phyloP scores from a whole-genome alignment of 441 rosid genomes.

The Biscutella laevigata region DNA sequence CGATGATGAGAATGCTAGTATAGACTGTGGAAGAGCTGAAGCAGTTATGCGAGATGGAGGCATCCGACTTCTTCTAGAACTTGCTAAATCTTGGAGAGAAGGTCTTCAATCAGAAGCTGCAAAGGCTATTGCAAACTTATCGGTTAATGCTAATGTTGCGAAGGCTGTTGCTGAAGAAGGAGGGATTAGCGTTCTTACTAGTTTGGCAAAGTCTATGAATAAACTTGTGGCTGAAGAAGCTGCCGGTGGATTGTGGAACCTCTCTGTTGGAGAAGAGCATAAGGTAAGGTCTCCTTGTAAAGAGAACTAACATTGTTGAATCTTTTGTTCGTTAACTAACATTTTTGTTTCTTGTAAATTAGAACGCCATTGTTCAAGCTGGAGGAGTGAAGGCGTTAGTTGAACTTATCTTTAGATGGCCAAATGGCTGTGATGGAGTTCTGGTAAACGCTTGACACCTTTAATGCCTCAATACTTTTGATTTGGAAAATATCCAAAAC shows the following conservation, averaged over 20 bases:
- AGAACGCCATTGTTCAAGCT: slow-evolving; percentile 92
- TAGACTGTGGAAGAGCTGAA: slow-evolving; percentile 89
- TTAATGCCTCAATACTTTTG: background rate
- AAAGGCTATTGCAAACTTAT: slow-evolving; percentile 95
- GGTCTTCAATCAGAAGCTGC: slow-evolving; percentile 97
- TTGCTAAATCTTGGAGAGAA: slow-evolving; percentile 94
- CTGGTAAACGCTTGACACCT: slow-evolving; percentile 37
- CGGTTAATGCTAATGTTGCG: slow-evolving; percentile 84
- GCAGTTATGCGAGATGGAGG: slow-evolving; percentile 92
- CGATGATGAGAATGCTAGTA: slow-evolving; percentile 91
- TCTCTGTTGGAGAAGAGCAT: slow-evolving; percentile 99
- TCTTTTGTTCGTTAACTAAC: slow-evolving; percentile 3
- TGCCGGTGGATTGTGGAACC: slow-evolving; percentile 99
- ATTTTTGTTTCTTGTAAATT: background rate
- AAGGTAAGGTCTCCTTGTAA: too few relatives aligned
- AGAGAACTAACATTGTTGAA: too few relatives aligned
- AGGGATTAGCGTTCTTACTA: slow-evolving; percentile 67
- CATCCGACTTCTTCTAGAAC: slow-evolving; percentile 68
- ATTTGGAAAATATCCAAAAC: too few relatives aligned
- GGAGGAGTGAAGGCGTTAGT: slow-evolving; percentile 91
- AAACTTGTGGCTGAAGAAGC: slow-evolving; percentile 97
- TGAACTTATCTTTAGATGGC: slow-evolving; percentile 92
- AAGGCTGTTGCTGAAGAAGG: slow-evolving; percentile 93
- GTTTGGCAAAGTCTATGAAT: slow-evolving; percentile 82
- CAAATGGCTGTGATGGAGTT: slow-evolving; percentile 79